Conservation (phyloP, 1,284 basidiomycete genomes). For the Entoloma clypeatum region DNA sequence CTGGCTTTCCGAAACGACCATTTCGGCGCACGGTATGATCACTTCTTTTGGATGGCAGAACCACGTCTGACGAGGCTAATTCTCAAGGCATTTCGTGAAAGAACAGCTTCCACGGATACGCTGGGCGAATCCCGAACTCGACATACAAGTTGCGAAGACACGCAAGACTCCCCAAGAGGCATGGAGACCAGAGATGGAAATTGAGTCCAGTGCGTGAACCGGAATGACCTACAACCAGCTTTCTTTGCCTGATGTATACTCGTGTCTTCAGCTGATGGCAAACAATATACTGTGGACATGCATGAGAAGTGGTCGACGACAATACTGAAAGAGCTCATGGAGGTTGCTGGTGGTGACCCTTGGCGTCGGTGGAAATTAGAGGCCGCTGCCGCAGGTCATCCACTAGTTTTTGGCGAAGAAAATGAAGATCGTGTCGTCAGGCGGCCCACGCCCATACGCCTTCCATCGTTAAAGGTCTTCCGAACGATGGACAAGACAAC, state of each 20-base stretch:
- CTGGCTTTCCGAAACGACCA: conserved; percentile 65
- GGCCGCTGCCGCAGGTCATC: conserved; percentile 41
- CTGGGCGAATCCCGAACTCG: conserved; percentile 62
- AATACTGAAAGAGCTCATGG: conserved; percentile 67
- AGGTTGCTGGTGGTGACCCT: conserved; percentile 51
- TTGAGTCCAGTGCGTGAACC: conserved; percentile 56
- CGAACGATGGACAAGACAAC: conserved; percentile 16
- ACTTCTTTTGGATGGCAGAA: background rate
- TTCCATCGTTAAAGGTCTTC: conserved; percentile 24
- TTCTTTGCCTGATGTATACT: background rate
- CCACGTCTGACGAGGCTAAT: background rate
- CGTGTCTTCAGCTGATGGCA: conserved; percentile 48
- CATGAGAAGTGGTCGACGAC: conserved; percentile 63
- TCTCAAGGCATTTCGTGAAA: conserved; percentile 66
- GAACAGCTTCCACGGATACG: conserved; percentile 71
- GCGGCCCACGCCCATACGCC: conserved; percentile 9
- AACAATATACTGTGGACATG: conserved; percentile 45
- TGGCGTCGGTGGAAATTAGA: conserved; percentile 59
- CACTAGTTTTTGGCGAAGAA: conserved; percentile 43
- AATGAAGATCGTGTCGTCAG: conserved; percentile 19
- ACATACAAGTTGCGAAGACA: conserved; percentile 52
- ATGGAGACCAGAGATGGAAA: conserved; percentile 55
- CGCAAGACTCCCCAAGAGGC: conserved; percentile 48
- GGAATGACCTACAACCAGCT: conserved; percentile 2
- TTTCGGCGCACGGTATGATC: conserved; percentile 59